Conservation (phyloP, 768 basidiomycete genomes). For the Boletus rex-veris region DNA sequence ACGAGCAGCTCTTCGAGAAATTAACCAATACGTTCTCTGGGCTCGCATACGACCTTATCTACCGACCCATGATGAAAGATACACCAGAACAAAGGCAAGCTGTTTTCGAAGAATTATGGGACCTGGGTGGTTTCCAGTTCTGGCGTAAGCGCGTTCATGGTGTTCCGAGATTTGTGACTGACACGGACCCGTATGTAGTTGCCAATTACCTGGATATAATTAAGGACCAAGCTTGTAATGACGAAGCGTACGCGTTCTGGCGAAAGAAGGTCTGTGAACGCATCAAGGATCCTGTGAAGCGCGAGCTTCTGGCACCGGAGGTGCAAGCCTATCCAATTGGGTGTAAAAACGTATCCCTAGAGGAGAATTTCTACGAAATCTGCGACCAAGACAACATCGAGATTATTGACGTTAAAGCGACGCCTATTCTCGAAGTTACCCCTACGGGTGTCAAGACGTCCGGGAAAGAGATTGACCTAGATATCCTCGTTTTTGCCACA, state of each 20-base stretch:
- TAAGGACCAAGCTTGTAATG: constrained; percentile 1
- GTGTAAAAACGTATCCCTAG: constrained; percentile 8
- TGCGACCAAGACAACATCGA: constrained; percentile 9
- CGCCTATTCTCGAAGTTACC: constrained; percentile 6
- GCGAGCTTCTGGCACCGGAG: constrained; percentile 6
- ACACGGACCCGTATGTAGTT: not conserved
- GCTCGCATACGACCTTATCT: not conserved
- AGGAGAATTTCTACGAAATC: constrained; percentile 9
- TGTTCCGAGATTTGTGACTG: not conserved
- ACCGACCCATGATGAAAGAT: constrained; percentile 11
- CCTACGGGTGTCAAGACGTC: constrained; percentile 3
- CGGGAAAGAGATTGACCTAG: constrained; percentile 1
- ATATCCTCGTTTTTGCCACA: constrained; percentile 9
- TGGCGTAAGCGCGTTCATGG: not conserved
- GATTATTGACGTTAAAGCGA: constrained; percentile 9
- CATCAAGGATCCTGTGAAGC: constrained; percentile 6
- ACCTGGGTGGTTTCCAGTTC: not conserved
- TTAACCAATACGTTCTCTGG: constrained; percentile 1
- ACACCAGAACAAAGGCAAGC: constrained; percentile 2
- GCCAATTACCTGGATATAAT: constrained; percentile 2
- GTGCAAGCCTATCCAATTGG: constrained; percentile 4
- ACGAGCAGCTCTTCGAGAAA: constrained; percentile 6
- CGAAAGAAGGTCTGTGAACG: constrained; percentile 7
- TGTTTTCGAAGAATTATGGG: constrained; percentile 7
- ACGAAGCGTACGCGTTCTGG: not conserved